Evolutionary conservation across 805 yeast genomes (phyloP), one percentile per base, ranked within the genome.

Genomic region (Candida morakotiae): DNA sequence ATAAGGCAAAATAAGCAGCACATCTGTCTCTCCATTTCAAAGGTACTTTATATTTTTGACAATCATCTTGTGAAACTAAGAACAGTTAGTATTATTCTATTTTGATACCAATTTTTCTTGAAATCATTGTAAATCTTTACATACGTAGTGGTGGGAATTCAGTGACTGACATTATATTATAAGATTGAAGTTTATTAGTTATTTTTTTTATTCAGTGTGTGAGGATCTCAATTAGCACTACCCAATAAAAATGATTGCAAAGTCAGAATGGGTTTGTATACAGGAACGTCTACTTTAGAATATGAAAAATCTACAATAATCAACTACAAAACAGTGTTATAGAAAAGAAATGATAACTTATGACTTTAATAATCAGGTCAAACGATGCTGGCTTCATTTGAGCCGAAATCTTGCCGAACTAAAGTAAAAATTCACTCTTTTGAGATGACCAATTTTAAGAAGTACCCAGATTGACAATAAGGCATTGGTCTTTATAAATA

Each of bases 11-110:
- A 55, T 66, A 66, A 23, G 69, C 62, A 9, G 94, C 93, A 62
- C 95, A 86, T 61, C 94, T 76, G 58, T 86, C 95, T 49, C 95
- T 71, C 73, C 81, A 86, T 42, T 75, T 77, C 44, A 87, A 66
- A 16, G 95, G 95, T 39, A 86, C 80, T 56, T 81, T 75, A 62
- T 82, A 68, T 49, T 79, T 73, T 64, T 83, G 87, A 82, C 86
- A 81, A 55, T 86, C 95, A 55, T 85, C 88, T 62, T 81, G 85
- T 39, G 87, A 71, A 48, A 86, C 89, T 82, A 47, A 1, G 26
- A 28, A 29, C 8, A 26, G 44, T 40, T 40, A 40, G 44, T 37
- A 20, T 15, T 14, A 9, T 21, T 9, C 23, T 21, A 21, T 21
- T 21, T 21, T 21, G 23, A 6, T 16, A 31, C n/a, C 13, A n/a